phyloP scores from a whole-genome alignment of 768 basidiomycete genomes.

The Psilocybe subaeruginosa region DNA sequence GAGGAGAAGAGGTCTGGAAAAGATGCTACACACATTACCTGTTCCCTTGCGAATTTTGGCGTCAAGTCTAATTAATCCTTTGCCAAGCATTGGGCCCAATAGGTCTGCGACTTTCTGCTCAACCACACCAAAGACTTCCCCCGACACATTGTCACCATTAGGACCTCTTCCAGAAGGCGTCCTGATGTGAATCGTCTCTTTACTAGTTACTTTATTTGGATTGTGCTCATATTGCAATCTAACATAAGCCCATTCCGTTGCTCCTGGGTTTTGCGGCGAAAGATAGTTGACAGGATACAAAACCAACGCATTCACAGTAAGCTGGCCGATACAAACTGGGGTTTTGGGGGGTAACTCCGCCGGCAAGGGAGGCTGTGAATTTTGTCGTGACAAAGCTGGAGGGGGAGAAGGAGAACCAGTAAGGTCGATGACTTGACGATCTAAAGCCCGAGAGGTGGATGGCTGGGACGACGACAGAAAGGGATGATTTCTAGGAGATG shows the following conservation, averaged over 20 bases:
- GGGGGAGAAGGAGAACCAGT: conserved; percentile 66
- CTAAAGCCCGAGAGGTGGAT: conserved; percentile 23
- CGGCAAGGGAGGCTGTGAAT: conserved; percentile 38
- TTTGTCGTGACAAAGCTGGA: conserved; percentile 33
- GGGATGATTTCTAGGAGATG: conserved; percentile 23
- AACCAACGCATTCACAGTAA: conserved; percentile 81
- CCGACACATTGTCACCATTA: conserved; percentile 55
- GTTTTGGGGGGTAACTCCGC: conserved; percentile 75
- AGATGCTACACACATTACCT: conserved; percentile 53
- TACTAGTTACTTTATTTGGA: conserved; percentile 51
- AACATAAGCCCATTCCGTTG: conserved; percentile 70
- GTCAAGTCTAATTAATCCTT: conserved; percentile 81
- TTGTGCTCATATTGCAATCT: conserved; percentile 73
- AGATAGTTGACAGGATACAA: conserved; percentile 82
- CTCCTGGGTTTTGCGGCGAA: conserved; percentile 45
- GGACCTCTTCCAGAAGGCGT: conserved; percentile 55
- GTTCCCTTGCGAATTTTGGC: conserved; percentile 71
- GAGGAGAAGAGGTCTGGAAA: not conserved
- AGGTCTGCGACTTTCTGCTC: conserved; percentile 84
- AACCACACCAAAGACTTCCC: conserved; percentile 80
- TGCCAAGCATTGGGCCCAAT: conserved; percentile 83
- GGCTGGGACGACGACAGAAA: conserved; percentile 28
- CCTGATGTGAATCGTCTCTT: conserved; percentile 81
- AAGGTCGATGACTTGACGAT: conserved; percentile 73
- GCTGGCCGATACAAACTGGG: conserved; percentile 86